A percentile compares a stretch with the other conserved stretches of the same genome.
These are phyloP conservation scores for Cicer yamashitae DNA, from an alignment of 306 rosid genomes.

Conservation along the genomic window DNA sequence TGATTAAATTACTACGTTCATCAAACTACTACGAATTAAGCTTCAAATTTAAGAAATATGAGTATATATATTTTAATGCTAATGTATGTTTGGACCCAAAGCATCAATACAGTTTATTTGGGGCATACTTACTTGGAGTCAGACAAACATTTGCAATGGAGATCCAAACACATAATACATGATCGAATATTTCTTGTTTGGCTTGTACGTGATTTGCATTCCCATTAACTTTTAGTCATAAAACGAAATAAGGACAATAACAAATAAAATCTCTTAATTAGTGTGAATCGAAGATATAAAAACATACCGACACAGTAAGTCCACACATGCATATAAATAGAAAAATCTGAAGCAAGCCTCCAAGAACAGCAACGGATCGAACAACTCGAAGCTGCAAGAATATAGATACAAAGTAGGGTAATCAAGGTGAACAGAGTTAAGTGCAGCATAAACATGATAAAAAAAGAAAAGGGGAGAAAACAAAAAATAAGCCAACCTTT, in stretches of 20 bases:
- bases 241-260: conserved; percentile 24
- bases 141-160: background rate
- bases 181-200: conserved; percentile 24
- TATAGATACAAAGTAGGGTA: conserved; percentile 21
- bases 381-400: conserved; percentile 86
- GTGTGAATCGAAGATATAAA: conserved; percentile 22
- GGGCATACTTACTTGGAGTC: background rate
- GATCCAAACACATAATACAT: conserved; percentile 10
- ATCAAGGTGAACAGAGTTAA: conserved; percentile 25
- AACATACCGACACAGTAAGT: conserved; percentile 77
- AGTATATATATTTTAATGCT: conserved; percentile 22
- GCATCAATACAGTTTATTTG: background rate
- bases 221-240: conserved; percentile 16
- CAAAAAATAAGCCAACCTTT: conserved; percentile 64
- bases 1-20: conserved; percentile 33
- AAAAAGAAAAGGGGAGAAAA: background rate
- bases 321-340: conserved; percentile 96
- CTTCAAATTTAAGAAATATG: conserved; percentile 19
- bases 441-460: conserved; percentile 14
- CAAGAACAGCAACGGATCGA: conserved; percentile 90
- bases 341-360: conserved; percentile 91
- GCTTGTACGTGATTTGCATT: conserved; percentile 25
- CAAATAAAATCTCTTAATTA: conserved; percentile 39
- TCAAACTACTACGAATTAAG: conserved; percentile 31
- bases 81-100: background rate